These are phyloP conservation scores for Ogataea dorogensis DNA, from an alignment of 805 yeast species.

Conservation along the genomic window DNA sequence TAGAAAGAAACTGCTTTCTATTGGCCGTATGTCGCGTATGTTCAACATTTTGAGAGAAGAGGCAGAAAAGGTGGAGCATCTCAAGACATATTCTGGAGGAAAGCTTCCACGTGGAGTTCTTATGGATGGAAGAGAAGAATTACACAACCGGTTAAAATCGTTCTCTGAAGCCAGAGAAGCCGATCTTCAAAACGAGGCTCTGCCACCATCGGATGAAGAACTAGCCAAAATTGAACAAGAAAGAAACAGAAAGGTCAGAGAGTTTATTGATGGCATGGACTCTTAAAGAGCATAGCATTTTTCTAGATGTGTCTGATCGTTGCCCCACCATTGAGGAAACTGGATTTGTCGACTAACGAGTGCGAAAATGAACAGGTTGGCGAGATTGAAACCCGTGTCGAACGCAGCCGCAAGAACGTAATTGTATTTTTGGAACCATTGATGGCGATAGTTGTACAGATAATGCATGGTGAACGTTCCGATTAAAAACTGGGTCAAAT, in stretches of 20 bases:
- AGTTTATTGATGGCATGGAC: conserved; percentile 31
- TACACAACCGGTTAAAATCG: conserved; percentile 61
- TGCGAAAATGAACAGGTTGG: conserved; percentile 40
- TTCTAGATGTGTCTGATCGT: conserved; percentile 42
- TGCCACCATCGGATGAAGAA: conserved; percentile 79
- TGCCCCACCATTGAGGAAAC: conserved; percentile 51
- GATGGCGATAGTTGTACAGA: conserved; percentile 38
- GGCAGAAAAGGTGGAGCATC: conserved; percentile 77
- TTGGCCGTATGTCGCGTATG: conserved; percentile 92
- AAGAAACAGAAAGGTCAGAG: conserved; percentile 42
- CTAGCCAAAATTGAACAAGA: conserved; percentile 43
- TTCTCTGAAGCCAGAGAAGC: conserved; percentile 83
- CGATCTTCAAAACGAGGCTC: conserved; percentile 79
- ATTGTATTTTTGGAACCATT: conserved; percentile 43
- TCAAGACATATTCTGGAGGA: conserved; percentile 74
- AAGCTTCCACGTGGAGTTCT: conserved; percentile 82
- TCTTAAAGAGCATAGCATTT: conserved; percentile 42
- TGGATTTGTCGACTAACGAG: conserved; percentile 20
- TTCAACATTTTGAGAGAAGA: conserved; percentile 85
- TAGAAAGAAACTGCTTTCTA: conserved; percentile 82
- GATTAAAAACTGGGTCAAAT: conserved; percentile 45
- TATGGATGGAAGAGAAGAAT: conserved; percentile 78
- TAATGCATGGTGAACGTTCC: conserved; percentile 50
- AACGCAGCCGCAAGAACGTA: conserved; percentile 51
- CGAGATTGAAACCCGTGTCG: conserved; percentile 49